Percentiles rank a stretch among this genome's conserved stretches.
Evolutionary conservation across 805 yeast species (phyloP).

Genomic region (Geotrichum ghanense): DNA sequence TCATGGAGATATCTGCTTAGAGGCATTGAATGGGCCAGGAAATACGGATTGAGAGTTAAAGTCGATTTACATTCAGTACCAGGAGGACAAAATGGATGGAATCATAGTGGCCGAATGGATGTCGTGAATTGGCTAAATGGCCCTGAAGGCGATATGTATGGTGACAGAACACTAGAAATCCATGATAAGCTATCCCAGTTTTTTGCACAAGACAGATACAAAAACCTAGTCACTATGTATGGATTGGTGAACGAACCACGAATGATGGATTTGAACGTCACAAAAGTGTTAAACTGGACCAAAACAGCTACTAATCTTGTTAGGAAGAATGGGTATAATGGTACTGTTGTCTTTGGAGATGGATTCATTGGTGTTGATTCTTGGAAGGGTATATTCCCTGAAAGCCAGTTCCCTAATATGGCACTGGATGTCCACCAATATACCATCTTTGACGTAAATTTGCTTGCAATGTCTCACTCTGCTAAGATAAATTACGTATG

Average conservation of each 20-base stretch:
- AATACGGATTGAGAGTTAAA: conserved; percentile 53
- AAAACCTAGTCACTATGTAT: conserved; percentile 64
- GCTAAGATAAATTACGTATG: conserved; percentile 24
- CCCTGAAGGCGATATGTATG: conserved; percentile 33
- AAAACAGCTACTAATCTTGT: conserved; percentile 44
- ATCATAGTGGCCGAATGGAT: conserved; percentile 61
- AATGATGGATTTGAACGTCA: conserved; percentile 38
- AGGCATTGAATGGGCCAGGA: conserved; percentile 58
- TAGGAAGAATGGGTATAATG: conserved; percentile 39
- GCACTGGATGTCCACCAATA: conserved; percentile 80
- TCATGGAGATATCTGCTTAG: conserved; percentile 42
- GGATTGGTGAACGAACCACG: conserved; percentile 75
- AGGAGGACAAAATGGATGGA: conserved; percentile 81
- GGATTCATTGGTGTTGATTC: conserved; percentile 52
- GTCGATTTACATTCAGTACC: conserved; percentile 75
- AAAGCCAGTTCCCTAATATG: conserved; percentile 43
- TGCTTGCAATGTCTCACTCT: conserved; percentile 20
- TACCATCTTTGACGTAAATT: conserved; percentile 46
- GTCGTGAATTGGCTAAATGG: conserved; percentile 32
- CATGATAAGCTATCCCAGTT: conserved; percentile 44
- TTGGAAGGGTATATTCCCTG: conserved; percentile 49
- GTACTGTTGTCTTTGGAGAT: conserved; percentile 57
- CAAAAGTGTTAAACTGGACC: conserved; percentile 43
- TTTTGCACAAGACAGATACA: conserved; percentile 49
- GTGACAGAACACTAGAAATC: conserved; percentile 36